Evolutionary conservation across 1,139 yeast species (phyloP), one percentile per base, ranked within the genome.

Genomic region (Saccharomyces hybrid): DNA sequence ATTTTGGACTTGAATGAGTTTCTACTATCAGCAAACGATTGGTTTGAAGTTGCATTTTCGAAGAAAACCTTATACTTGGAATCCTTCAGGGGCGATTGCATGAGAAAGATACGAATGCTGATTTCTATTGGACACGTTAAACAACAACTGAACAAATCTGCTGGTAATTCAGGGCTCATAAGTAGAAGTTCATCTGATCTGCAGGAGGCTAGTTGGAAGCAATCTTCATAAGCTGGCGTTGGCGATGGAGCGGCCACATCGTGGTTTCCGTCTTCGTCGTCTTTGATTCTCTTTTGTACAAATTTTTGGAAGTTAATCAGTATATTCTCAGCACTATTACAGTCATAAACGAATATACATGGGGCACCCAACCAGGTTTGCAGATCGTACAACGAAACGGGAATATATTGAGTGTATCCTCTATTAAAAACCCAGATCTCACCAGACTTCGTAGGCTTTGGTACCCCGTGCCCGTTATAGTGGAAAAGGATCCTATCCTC

Each of bases 291-390:
- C 67, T 90, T 89, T 63, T 89, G 95, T 1, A 90, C 96, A 71
- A 91, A 91, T 63, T 87, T 83, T 64, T 88, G 88, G 75, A 90
- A 93, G 70, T 91, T 91, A 60, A 83, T 84, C 28, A 95, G 89
- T 57, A 95, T 90, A 71, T 90, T 88, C 0, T 98, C 99, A 2
- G 99, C 97, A 60, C 90, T 87, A 65, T 86, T 89, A 70, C 98
- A 90, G 71, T 93, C 99, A 70, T 87, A 90, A 49, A 91, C 96
- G 71, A 88, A 91, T 34, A 93, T 86, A 54, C 96, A 95, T 0
- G 99, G 99, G 1, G 98, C 97, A 8, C 99, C 99, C 14, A 93
- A 75, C 99, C 99, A 93, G 1, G 96, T 86, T 67, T 93, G 99
- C 53, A 93, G 75, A 66, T 95, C 99, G 68, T 88, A 90, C 24